Evolutionary conservation across 2,329 filamentous ascomycete species (phyloP).

Genomic region (Botrytis paeoniae): DNA sequence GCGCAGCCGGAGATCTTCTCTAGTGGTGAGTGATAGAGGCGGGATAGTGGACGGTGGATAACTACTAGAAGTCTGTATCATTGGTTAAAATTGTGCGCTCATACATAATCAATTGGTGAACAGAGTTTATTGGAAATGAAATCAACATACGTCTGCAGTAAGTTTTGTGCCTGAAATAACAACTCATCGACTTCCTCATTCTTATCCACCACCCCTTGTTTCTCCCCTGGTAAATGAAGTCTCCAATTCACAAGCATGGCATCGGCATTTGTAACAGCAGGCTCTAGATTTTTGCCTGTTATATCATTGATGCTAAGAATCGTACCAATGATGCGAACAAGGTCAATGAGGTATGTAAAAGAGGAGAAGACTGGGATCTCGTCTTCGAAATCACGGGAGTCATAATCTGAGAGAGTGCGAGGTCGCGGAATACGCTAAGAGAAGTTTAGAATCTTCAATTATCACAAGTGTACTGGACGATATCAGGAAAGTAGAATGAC

Average conservation of each 20-base stretch:
- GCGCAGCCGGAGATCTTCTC: conserved; percentile 28
- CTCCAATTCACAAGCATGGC: conserved; percentile 42
- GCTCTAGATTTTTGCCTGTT: conserved; percentile 29
- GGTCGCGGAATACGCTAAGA: conserved; percentile 39
- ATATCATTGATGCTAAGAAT: conserved; percentile 36
- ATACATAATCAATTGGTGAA: neutral
- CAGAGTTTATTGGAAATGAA: neutral
- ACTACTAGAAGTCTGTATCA: conserved; percentile 25
- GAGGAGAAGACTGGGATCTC: conserved; percentile 41
- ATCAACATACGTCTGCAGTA: conserved; percentile 40
- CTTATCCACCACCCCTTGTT: conserved; percentile 41
- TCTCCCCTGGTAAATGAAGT: conserved; percentile 42
- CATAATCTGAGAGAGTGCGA: conserved; percentile 39
- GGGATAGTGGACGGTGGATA: conserved; percentile 32
- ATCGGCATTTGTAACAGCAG: conserved; percentile 39
- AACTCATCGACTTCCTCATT: conserved; percentile 41
- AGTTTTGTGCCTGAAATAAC: conserved; percentile 40
- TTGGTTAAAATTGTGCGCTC: neutral
- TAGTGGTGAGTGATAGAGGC: conserved; percentile 28
- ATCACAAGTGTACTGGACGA: conserved; percentile 8
- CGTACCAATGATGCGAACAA: conserved; percentile 39
- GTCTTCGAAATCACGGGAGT: conserved; percentile 38
- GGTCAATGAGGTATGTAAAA: conserved; percentile 41
- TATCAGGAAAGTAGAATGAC: conserved; percentile 19
- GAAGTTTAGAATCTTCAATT: conserved; percentile 19